Evolutionary conservation across 2,329 filamentous ascomycete species (phyloP), one percentile per base, ranked within the genome.

Genomic region (Chalaropsis thielavioides): DNA sequence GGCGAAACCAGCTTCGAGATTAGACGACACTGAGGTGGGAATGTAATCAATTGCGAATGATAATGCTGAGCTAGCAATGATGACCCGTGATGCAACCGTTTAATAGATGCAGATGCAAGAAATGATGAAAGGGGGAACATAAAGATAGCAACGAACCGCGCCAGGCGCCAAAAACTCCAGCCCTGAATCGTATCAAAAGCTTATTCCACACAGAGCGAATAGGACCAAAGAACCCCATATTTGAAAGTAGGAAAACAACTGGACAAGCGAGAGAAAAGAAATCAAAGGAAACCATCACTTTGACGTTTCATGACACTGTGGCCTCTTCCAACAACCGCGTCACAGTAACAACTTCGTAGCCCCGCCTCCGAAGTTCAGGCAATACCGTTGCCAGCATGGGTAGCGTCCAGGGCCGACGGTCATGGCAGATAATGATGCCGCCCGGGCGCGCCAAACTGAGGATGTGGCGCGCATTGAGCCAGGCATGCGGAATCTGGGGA

Each of bases 341-440:
- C 22, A 95, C 76, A 17, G 85, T 89, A 38, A 90, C 85, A 44
- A 92, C 79, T 65, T 76, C 77, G 73, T 89, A 95, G 0, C 89
- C 90, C 68, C 82, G 80, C 68, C 77, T 77, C 74, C 77, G 84
- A 70, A 95, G 76, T 72, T 89, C 86, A 0, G 87, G 87, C 69
- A 96, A 73, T 46, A 94, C 86, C 67, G 77, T 81, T 46, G 78
- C 77, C 74, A 95, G 72, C 89, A 95, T 94, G 0, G 88, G 87
- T 60, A 81, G 79, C 31, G 90, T 95, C 89, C 91, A 95, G n/a
- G 80, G 77, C 71, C 91, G 80, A 69, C 90, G 75, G 76, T 96
- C 91, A 76, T 96, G 91, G 72, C 90, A 92, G 62, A 96, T 86
- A 68, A 96, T 85, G 66, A 96, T 87, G 35, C 83, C 86, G 0